Evolutionary conservation across 805 yeast genomes (phyloP), one percentile per base, ranked within the genome.

Genomic region (Wickerhamomyces canadensis): DNA sequence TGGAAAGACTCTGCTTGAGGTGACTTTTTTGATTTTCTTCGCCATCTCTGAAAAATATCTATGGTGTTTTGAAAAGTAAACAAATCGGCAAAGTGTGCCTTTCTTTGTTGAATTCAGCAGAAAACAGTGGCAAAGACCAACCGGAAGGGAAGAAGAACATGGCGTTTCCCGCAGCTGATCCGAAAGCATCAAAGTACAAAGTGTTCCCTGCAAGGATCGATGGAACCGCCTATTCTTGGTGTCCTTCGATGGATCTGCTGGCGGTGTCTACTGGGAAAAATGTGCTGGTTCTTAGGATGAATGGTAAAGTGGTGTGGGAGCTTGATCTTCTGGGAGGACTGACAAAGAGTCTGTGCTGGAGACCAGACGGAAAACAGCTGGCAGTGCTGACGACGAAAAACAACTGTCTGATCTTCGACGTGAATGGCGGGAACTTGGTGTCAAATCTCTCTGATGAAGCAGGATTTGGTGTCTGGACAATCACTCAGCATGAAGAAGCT

Each of bases 161-260:
- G 21, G 14, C 13, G 3, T 19, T 9, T 13, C 11, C 13, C 11
- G 18, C 36, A 2, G 35, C 22, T 3, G 36, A 38, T 17, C 13
- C 30, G 6, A 33, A 35, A 25, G 13, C 21, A 7, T 33, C 37
- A 17, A 13, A 16, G 3, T 6, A 27, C 27, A 23, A 32, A 17
- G 12, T 26, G 21, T 40, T 46, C 16, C 35, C 45, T 3, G 27
- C 28, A 19, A 25, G 28, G 14, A n/a, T 36, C n/a, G 51, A 50
- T 18, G 55, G 41, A 2, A 13, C 36, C 15, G 24, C 40, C 16
- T 43, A 44, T 29, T 32, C 45, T 28, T 68, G 72, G 67, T 74
- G 78, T 48, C 80, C 81, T 2, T 60, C 68, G 9, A 68, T 76
- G 66, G 73, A 73, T 43, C 62, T 76, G 23, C 44, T 80, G 24